phyloP scores from a whole-genome alignment of 805 yeast species.

The Crinitomyces ghanaensis region DNA sequence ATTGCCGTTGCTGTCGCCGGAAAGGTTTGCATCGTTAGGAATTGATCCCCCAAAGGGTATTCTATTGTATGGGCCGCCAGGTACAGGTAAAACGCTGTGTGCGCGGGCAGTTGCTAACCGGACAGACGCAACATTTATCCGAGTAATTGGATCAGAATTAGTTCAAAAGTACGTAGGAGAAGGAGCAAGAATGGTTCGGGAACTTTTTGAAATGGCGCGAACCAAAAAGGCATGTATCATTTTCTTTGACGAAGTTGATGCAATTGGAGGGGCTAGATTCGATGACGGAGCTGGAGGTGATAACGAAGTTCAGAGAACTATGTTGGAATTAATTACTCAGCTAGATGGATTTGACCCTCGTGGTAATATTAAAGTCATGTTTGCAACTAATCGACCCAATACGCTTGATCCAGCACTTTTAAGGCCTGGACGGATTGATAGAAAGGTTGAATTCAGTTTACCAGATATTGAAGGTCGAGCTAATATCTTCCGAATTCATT shows the following conservation, averaged over 20 bases:
- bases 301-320: slow-evolving; percentile 97
- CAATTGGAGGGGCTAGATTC: slow-evolving; percentile 99
- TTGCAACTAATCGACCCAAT: slow-evolving; percentile 97
- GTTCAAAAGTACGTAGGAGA: slow-evolving; percentile 99
- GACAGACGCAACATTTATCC: slow-evolving; percentile 96
- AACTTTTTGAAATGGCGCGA: slow-evolving; percentile 97
- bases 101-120: slow-evolving; percentile 99
- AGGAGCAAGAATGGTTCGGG: slow-evolving; percentile 99
- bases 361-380: slow-evolving; percentile 98
- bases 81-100: slow-evolving; percentile 96
- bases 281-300: slow-evolving; percentile 99
- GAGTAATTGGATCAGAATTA: slow-evolving; percentile 96
- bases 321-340: slow-evolving; percentile 96
- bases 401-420: slow-evolving; percentile 94
- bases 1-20: slow-evolving; percentile 86
- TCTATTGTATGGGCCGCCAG: slow-evolving; percentile 93
- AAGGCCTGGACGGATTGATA: slow-evolving; percentile 98
- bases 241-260: slow-evolving; percentile 97
- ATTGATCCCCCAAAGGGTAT: slow-evolving; percentile 99
- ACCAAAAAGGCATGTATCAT: slow-evolving; percentile 97
- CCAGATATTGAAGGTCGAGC: slow-evolving; percentile 98
- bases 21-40: slow-evolving; percentile 91
- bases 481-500: slow-evolving; percentile 91
- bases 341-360: slow-evolving; percentile 98
- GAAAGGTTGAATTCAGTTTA: slow-evolving; percentile 92